Conservation (phyloP, 441 rosid genomes). For the Mallotus repandus region DNA sequence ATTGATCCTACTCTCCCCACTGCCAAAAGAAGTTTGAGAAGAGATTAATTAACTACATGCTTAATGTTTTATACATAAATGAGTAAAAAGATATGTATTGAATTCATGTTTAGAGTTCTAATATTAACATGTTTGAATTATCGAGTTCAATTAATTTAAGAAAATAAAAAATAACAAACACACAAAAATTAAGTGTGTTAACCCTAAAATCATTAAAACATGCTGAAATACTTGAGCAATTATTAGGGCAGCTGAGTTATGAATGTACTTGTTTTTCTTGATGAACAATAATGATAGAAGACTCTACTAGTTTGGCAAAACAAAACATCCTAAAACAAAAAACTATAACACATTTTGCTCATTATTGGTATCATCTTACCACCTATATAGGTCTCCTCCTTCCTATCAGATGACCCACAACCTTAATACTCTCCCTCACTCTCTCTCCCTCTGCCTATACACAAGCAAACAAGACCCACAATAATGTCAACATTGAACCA, state of each 20-base stretch:
- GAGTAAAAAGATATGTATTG: too few relatives aligned
- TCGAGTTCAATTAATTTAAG: too few relatives aligned
- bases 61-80: too few relatives aligned
- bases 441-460: constrained; percentile 6
- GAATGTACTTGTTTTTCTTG: constrained; percentile 9
- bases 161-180: not conserved
- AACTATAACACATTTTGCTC: not conserved
- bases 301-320: not conserved
- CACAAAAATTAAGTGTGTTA: too few relatives aligned
- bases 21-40: too few relatives aligned
- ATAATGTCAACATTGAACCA: constrained; percentile 58
- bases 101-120: too few relatives aligned
- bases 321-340: constrained; percentile 1
- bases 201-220: not conserved
- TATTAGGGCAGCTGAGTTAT: constrained; percentile 10
- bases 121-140: too few relatives aligned
- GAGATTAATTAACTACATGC: too few relatives aligned
- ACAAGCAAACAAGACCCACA: not conserved
- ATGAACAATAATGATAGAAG: constrained; percentile 12
- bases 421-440: constrained; percentile 1
- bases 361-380: constrained; percentile 4
- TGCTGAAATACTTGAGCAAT: constrained; percentile 8
- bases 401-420: constrained; percentile 3
- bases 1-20: too few relatives aligned
- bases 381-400: constrained; percentile 9